Conservation (phyloP, 176 grass and related monocot species). For the Poa pratensis region DNA sequence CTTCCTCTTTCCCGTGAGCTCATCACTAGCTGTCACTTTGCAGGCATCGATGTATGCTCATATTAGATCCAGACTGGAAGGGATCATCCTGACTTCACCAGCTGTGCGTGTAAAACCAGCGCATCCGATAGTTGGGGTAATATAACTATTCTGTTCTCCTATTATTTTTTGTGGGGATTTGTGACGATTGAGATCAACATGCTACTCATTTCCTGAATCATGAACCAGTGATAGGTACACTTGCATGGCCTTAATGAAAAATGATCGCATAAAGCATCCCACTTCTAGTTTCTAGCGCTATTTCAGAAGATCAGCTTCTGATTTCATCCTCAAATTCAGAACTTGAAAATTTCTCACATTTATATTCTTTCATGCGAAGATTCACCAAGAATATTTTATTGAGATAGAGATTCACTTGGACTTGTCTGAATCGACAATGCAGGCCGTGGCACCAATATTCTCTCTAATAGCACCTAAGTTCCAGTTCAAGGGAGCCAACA, state of each 20-base stretch:
- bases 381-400: no score
- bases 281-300: neutral
- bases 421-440: slow-evolving; percentile 1
- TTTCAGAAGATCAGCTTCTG: neutral
- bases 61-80: slow-evolving; percentile 74
- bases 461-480: slow-evolving; percentile 81
- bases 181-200: no score
- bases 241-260: neutral
- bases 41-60: slow-evolving; percentile 83
- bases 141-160: slow-evolving; percentile 14
- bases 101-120: slow-evolving; percentile 93
- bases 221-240: neutral
- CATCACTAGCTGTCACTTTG: slow-evolving; percentile 35
- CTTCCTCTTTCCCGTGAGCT: slow-evolving; percentile 19
- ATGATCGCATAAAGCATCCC: neutral
- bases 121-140: slow-evolving; percentile 98
- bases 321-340: neutral
- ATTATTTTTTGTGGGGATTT: neutral
- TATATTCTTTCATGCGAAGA: neutral
- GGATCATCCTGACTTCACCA: slow-evolving; percentile 93
- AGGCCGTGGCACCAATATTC: slow-evolving; percentile 94
- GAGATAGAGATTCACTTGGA: neutral
- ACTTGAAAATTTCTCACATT: no score
- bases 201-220: neutral
- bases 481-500: slow-evolving; percentile 99